phyloP scores from a whole-genome alignment of 768 basidiomycete genomes.

The Mycena rebaudengoi region DNA sequence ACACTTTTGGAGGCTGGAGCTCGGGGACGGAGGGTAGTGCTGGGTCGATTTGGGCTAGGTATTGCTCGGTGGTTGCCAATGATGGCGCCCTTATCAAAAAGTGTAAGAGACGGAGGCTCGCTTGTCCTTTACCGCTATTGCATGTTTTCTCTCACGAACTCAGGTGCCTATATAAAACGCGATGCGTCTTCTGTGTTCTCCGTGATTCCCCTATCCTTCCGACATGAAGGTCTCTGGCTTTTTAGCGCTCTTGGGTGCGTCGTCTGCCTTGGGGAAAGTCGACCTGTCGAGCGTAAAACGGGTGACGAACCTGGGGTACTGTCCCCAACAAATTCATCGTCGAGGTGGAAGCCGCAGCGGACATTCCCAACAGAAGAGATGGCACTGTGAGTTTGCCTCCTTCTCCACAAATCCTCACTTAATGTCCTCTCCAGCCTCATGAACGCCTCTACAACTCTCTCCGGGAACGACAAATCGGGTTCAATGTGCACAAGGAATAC shows the following conservation, averaged over 20 bases:
- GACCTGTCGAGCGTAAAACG: slow-evolving; percentile 49
- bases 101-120: too few species aligned
- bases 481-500: slow-evolving; percentile 61
- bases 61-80: too few species aligned
- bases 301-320: slow-evolving; percentile 44
- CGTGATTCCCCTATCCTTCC: neutral
- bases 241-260: slow-evolving; percentile 38
- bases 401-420: neutral
- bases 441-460: slow-evolving; percentile 58
- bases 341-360: slow-evolving; percentile 55
- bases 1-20: too few species aligned
- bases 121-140: too few species aligned
- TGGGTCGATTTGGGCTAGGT: too few species aligned
- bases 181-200: too few species aligned
- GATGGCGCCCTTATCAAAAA: too few species aligned
- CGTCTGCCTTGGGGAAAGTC: slow-evolving; percentile 35
- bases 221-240: slow-evolving; percentile 46
- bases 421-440: slow-evolving; percentile 48
- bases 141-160: too few species aligned
- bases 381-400: slow-evolving; percentile 25
- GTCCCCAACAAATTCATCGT: slow-evolving; percentile 65
- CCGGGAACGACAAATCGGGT: slow-evolving; percentile 51
- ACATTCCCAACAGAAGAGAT: slow-evolving; percentile 46
- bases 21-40: too few species aligned
- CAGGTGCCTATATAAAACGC: too few species aligned